Evolutionary conservation across 2,329 filamentous ascomycete species (phyloP).

Genomic region (Penicillium sp.): DNA sequence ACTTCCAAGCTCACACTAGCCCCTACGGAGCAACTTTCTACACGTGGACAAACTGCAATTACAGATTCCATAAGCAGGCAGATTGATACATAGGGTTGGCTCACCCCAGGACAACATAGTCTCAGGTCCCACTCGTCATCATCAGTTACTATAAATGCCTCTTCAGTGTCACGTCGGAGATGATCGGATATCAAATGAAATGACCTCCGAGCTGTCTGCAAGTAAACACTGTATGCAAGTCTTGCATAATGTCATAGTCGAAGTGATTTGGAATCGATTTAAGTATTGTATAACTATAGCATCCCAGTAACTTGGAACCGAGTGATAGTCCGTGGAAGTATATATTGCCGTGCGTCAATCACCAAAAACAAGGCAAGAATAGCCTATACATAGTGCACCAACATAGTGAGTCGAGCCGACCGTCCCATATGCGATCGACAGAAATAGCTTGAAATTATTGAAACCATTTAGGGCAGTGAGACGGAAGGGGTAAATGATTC

Average conservation of each 20-base stretch:
- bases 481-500: conserved; percentile 2
- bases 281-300: background rate
- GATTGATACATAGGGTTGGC: background rate
- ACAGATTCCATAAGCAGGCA: background rate
- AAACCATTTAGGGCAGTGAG: background rate
- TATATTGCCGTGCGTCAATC: background rate
- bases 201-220: background rate
- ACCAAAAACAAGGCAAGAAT: background rate
- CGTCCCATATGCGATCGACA: conserved; percentile 2
- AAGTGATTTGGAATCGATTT: background rate
- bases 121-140: background rate
- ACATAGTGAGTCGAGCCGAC: background rate
- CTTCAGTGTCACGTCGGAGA: background rate
- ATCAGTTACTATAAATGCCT: background rate
- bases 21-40: background rate
- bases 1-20: background rate
- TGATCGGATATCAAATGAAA: background rate
- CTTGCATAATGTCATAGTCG: background rate
- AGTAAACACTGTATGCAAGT: background rate
- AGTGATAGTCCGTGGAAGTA: conserved; percentile 1
- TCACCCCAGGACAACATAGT: too few relatives aligned
- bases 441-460: background rate
- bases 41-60: background rate
- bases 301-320: background rate
- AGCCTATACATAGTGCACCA: background rate